Conservation (phyloP, 1,284 basidiomycete genomes). For the Peniophora sp. region DNA sequence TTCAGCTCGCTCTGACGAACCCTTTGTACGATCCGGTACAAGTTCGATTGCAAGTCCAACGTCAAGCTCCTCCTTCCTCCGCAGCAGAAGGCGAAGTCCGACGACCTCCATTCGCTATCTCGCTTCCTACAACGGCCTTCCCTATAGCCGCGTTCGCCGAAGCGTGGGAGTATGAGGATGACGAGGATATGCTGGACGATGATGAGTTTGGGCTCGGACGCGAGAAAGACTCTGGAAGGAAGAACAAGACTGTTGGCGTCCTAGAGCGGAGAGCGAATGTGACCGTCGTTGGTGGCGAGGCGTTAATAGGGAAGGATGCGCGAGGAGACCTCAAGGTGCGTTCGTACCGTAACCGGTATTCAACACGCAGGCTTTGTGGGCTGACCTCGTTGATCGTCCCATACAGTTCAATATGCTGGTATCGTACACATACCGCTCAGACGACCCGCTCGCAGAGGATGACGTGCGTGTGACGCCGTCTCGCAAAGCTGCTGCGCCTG, state of each 20-base stretch:
- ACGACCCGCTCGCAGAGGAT: slow-evolving; percentile 66
- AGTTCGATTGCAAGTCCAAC: slow-evolving; percentile 72
- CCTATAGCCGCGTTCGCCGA: slow-evolving; percentile 85
- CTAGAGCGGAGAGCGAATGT: slow-evolving; percentile 82
- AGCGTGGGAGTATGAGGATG: slow-evolving; percentile 93
- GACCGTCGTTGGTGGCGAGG: slow-evolving; percentile 79
- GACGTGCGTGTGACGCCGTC: slow-evolving; percentile 45
- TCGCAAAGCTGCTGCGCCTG: slow-evolving; percentile 36
- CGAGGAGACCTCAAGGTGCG: slow-evolving; percentile 67
- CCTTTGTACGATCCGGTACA: slow-evolving; percentile 92
- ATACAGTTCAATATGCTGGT: slow-evolving; percentile 86
- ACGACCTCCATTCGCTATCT: slow-evolving; percentile 68
- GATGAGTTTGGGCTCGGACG: slow-evolving; percentile 41
- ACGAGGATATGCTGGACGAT: slow-evolving; percentile 80
- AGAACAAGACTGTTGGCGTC: slow-evolving; percentile 66
- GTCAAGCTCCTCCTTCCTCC: slow-evolving; percentile 26
- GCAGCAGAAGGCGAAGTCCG: slow-evolving; percentile 33
- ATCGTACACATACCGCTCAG: slow-evolving; percentile 86
- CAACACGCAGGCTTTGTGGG: slow-evolving; percentile 5
- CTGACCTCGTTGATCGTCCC: slow-evolving; percentile 11
- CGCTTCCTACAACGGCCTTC: slow-evolving; percentile 70
- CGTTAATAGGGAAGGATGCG: slow-evolving; percentile 70
- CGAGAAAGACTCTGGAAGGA: slow-evolving; percentile 35
- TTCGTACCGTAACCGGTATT: slow-evolving; percentile 6
- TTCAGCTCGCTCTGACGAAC: slow-evolving; percentile 86